Conservation (phyloP, 2,329 filamentous ascomycete genomes). For the Rosellinia necatrix region DNA sequence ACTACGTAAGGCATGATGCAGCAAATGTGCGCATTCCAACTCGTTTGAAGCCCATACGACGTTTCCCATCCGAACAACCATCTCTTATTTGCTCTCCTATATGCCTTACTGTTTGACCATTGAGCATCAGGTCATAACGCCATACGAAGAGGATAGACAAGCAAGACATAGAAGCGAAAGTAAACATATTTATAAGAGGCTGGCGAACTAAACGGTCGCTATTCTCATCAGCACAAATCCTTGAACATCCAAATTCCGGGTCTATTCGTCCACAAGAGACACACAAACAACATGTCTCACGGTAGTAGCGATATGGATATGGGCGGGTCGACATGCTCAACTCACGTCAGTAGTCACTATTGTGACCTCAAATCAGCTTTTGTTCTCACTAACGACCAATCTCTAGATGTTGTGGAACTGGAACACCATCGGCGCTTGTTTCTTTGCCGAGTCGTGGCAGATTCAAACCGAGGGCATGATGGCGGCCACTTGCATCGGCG, state of each 20-base stretch:
- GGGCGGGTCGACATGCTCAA: slow-evolving; percentile 25
- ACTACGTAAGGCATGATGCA: neutral
- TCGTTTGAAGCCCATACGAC: neutral
- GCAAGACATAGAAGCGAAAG: neutral
- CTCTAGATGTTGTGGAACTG: slow-evolving; percentile 52
- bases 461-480: slow-evolving; percentile 47
- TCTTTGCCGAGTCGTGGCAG: slow-evolving; percentile 48
- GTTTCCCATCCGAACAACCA: neutral
- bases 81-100: slow-evolving; percentile 6
- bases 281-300: slow-evolving; percentile 10
- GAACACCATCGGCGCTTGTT: slow-evolving; percentile 49
- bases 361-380: slow-evolving; percentile 1
- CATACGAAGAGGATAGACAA: neutral
- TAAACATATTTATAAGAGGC: neutral
- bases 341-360: slow-evolving; percentile 10
- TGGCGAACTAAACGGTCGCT: neutral
- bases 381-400: slow-evolving; percentile 19
- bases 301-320: slow-evolving; percentile 28
- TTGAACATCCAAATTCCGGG: neutral
- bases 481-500: slow-evolving; percentile 50
- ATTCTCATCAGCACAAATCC: neutral
- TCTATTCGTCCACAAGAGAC: neutral
- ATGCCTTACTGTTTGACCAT: neutral
- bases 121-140: neutral
- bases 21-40: slow-evolving; percentile 15